Evolutionary conservation across 768 basidiomycete species (phyloP), one percentile per base, ranked within the genome.

Genomic region (Leucosporidium scottii): DNA sequence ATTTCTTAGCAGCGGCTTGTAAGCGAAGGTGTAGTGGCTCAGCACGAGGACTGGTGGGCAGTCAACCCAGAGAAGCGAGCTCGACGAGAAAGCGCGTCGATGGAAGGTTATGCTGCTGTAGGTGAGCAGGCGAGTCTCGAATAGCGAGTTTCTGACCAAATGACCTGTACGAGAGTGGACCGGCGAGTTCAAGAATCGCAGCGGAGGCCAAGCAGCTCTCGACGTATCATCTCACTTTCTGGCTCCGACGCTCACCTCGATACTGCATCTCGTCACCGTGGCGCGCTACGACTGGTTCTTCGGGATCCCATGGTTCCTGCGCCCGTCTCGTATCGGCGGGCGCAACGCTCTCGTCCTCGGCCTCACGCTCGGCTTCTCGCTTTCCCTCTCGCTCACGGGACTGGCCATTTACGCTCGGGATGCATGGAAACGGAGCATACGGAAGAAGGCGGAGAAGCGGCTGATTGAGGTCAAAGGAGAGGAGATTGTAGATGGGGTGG

Each of bases 401-500:
- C 70, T 89, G 28, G 81, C 83, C 3, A 78, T 82, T 9, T 85
- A 84, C 66, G 81, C 82, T 64, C 82, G 83, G 66, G 62, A 76
- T 5, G 50, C 51, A 27, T 70, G 63, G 66, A 70, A 54, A 25
- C 17, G 61, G 48, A 83, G 84, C 48, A 84, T 81, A 75, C 80
- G 82, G 58, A 73, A 65, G 28, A 68, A 59, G 73, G 75, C 72
- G 34, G 62, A 69, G 10, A 63, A 70, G 39, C 59, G 74, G 49
- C 65, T 76, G 21, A 74, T 79, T 44, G 76, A 79, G 68, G 47
- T 78, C 23, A 64, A 79, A 30, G 87, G 85, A 64, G 87, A 91
- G 76, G 91, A 93, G 73, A 79, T 92, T 9, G 82, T 93, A 7
- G 79, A 82, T 10, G 93, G 93, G 0, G 86, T 96, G 7, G 84